These are phyloP conservation scores for Rubia peregrina DNA, from an alignment of 305 asterid species.

Conservation along the genomic window DNA sequence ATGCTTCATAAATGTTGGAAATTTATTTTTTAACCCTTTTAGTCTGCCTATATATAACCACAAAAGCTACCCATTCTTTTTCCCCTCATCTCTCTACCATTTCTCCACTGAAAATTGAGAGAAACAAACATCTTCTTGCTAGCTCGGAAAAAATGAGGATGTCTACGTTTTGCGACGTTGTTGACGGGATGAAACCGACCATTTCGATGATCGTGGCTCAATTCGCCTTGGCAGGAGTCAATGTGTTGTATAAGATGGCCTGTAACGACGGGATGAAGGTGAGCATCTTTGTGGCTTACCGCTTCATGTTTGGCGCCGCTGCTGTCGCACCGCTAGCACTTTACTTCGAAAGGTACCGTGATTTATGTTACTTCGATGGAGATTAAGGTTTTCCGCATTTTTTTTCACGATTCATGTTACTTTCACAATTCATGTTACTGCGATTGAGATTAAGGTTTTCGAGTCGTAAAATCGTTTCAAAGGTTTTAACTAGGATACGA, in stretches of 20 bases:
- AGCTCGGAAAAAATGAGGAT: neutral
- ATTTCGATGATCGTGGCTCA: constrained; percentile 54
- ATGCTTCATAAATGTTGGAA: too few species aligned
- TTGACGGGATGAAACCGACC: constrained; percentile 52
- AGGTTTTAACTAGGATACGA: too few species aligned
- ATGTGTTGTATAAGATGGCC: constrained; percentile 47
- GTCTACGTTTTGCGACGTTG: constrained; percentile 18
- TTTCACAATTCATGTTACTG: too few species aligned
- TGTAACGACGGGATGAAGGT: constrained; percentile 38
- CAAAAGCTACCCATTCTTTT: neutral
- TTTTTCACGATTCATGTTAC: too few species aligned
- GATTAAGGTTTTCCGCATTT: too few species aligned
- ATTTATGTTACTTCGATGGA: too few species aligned
- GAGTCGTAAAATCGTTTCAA: too few species aligned
- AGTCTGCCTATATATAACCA: neutral
- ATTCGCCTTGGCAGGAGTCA: constrained; percentile 35
- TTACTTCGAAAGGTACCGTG: constrained; percentile 39
- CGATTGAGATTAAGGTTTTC: too few species aligned
- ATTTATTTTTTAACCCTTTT: neutral
- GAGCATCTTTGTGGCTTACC: constrained; percentile 52
- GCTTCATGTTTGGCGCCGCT: constrained; percentile 52
- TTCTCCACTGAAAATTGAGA: neutral
- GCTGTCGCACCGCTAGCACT: constrained; percentile 57
- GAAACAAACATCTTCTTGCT: neutral
- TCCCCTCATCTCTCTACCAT: neutral